A percentile compares a stretch with the other conserved stretches of the same genome.
Conservation (phyloP, 768 basidiomycete species). For the Leccinellum rugosiceps region DNA sequence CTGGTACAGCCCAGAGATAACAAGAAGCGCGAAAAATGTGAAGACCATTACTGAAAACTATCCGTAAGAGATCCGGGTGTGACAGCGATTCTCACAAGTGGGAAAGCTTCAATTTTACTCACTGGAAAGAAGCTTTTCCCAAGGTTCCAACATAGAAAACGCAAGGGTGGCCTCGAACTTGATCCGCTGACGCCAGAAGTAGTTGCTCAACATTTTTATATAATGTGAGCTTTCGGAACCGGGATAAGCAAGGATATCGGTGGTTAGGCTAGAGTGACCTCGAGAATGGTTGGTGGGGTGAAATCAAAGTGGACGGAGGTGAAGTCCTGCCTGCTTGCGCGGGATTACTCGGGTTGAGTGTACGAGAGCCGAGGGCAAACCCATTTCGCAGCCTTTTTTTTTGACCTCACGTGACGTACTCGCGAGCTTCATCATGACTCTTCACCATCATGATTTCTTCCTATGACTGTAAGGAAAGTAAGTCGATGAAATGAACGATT, state of each 20-base stretch:
- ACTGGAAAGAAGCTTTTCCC: conserved; percentile 66
- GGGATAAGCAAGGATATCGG: background rate
- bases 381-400: background rate
- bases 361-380: background rate
- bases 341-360: background rate
- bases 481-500: too few relatives aligned
- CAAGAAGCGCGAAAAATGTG: conserved; percentile 38
- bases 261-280: background rate
- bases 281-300: background rate
- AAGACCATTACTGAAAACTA: conserved; percentile 40
- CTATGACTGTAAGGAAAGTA: too few relatives aligned
- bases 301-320: background rate
- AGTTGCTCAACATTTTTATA: conserved; percentile 29
- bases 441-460: too few relatives aligned
- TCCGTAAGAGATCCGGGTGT: conserved; percentile 5
- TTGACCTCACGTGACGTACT: background rate
- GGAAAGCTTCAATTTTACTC: conserved; percentile 25
- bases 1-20: conserved; percentile 49
- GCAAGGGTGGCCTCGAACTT: conserved; percentile 55
- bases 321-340: background rate
- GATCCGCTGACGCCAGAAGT: conserved; percentile 30
- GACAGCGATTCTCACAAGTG: background rate
- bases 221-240: conserved; percentile 1
- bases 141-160: conserved; percentile 61
- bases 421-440: too few relatives aligned